phyloP scores from a whole-genome alignment of 352 stramenopile genomes.

The Globisporangium carolinianum region DNA sequence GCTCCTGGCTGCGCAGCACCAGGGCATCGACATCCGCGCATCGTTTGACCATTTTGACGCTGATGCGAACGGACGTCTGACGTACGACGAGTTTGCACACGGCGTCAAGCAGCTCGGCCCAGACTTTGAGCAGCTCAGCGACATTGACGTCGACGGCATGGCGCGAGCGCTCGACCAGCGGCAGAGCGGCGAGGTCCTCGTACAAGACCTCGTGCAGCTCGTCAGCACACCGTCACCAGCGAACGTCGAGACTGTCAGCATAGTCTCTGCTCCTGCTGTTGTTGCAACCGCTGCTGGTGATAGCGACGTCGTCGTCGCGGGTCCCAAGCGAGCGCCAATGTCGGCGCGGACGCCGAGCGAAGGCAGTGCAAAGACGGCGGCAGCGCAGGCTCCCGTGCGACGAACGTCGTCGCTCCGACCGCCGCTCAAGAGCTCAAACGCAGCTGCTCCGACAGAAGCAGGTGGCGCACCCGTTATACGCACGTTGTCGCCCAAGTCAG shows the following conservation, averaged over 20 bases:
- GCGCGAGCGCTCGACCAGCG: conserved; percentile 27
- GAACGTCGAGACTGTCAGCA: no score
- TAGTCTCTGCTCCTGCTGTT: no score
- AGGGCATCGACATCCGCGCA: conserved; percentile 37
- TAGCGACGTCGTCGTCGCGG: neutral
- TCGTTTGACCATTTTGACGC: conserved; percentile 82
- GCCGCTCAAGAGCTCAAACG: neutral
- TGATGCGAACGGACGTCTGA: conserved; percentile 44
- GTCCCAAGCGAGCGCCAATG: neutral
- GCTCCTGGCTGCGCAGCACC: conserved; percentile 31
- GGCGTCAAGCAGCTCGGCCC: conserved; percentile 32
- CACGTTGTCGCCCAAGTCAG: conserved; percentile 3
- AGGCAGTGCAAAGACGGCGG: no score
- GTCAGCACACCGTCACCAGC: neutral
- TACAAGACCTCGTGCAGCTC: conserved; percentile 38
- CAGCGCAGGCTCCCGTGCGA: conserved; percentile 6
- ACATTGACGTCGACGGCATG: conserved; percentile 26
- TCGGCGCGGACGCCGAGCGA: conserved; percentile 1
- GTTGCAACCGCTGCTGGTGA: neutral
- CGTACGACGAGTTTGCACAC: conserved; percentile 43
- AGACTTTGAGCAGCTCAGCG: conserved; percentile 27
- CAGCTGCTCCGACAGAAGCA: neutral
- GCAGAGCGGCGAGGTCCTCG: conserved; percentile 21
- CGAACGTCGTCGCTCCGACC: conserved; percentile 13
- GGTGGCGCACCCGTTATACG: neutral